Conservation (phyloP, 768 basidiomycete genomes). For the Hysterangium stoloniferum region DNA sequence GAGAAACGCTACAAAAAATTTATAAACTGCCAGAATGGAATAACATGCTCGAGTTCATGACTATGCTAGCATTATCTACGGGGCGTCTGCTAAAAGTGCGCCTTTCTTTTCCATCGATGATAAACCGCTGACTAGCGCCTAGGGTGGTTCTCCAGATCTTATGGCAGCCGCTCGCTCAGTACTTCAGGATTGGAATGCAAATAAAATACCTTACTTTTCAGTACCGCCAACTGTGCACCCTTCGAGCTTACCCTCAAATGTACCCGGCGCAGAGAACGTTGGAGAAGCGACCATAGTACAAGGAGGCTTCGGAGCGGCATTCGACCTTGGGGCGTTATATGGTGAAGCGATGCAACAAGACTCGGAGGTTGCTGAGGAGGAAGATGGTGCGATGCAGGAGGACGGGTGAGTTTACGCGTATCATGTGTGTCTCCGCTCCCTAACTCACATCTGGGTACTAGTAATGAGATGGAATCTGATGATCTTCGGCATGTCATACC, state of each 20-base stretch:
- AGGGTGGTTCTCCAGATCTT: constrained; percentile 91
- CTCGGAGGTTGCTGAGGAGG: constrained; percentile 30
- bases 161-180: constrained; percentile 75
- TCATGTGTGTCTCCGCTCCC: neutral
- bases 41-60: constrained; percentile 75
- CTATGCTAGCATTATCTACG: constrained; percentile 77
- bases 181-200: constrained; percentile 89
- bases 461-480: constrained; percentile 24
- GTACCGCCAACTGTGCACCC: constrained; percentile 72
- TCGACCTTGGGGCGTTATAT: constrained; percentile 76
- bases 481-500: constrained; percentile 21
- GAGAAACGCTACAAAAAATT: constrained; percentile 66
- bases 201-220: constrained; percentile 89
- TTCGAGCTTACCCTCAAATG: constrained; percentile 56
- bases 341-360: constrained; percentile 41
- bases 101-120: neutral
- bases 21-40: constrained; percentile 76
- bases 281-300: constrained; percentile 75
- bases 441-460: constrained; percentile 4
- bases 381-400: constrained; percentile 30
- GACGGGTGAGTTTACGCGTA: constrained; percentile 28
- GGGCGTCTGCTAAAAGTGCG: constrained; percentile 78
- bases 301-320: constrained; percentile 59
- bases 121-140: neutral
- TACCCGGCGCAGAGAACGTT: constrained; percentile 71